Evolutionary conservation across 2,329 filamentous ascomycete genomes (phyloP), one percentile per base, ranked within the genome.

Genomic region (Ascochyta rabiei): DNA sequence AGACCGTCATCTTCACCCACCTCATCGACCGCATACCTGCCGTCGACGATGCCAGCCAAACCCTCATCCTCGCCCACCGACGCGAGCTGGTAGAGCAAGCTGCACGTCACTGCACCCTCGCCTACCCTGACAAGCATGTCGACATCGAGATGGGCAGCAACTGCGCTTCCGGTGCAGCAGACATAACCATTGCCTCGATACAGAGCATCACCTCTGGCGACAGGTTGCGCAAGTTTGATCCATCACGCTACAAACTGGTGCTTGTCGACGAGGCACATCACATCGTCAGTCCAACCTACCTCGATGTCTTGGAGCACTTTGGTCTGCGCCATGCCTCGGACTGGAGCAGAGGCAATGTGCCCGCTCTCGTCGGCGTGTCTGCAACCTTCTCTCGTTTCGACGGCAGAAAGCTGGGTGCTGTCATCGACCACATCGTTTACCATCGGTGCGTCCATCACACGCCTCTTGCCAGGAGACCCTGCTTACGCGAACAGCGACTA

Each of bases 241-340:
- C 92, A 0, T 75, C 74, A 0, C 80, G 79, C 7, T 98, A 93
- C 80, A 99, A 99, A 76, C 84, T 99, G 0, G 79, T 99, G 0
- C 82, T 99, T 2, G 93, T 99, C 4, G 95, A 99, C 62, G 95
- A 99, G 76, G 95, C 93, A 4, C 95, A 99, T 73, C 95, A 99
- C 75, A 96, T 98, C 48, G 93, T 97, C 39, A 90, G 95, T 0
- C 82, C 85, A 2, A 86, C 87, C 7, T 98, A 98, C 69, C 81
- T 96, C 58, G 82, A 84, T 37, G 83, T 87, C 0, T 79, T 99
- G 42, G 79, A 83, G n/a, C 86, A 98, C 73, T 96, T 99, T 72
- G 85, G 87, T 0, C 82, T 96, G 60, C 79, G 81, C 12, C 76
- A 85, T 49, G 66, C 77, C 77, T 60, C 74, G 63, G 52, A 75